Conservation (phyloP, 306 rosid species). For the Rubus idaeus region DNA sequence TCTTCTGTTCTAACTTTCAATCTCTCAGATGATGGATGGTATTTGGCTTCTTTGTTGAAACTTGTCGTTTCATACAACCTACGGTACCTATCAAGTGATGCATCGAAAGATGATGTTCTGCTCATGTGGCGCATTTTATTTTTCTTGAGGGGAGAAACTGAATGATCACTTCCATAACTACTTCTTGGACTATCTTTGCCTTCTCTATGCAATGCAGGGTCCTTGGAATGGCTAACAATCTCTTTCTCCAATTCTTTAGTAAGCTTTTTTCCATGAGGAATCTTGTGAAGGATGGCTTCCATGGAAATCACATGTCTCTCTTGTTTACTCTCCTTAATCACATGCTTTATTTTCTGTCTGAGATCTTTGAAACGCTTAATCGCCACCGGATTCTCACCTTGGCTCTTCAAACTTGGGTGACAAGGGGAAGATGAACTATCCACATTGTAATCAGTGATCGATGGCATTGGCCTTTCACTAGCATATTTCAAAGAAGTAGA, state of each 20-base stretch:
- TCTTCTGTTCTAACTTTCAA: constrained; percentile 36
- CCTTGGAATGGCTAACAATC: constrained; percentile 22
- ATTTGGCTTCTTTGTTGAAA: constrained; percentile 38
- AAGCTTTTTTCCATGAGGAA: constrained; percentile 55
- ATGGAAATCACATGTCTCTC: constrained; percentile 57
- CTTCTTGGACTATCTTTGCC: constrained; percentile 32
- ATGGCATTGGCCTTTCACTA: constrained; percentile 9
- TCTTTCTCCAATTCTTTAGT: constrained; percentile 34
- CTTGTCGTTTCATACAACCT: constrained; percentile 58
- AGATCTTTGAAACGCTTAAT: constrained; percentile 58
- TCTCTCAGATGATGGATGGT: constrained; percentile 32
- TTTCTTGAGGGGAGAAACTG: constrained; percentile 28
- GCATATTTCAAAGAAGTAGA: constrained; percentile 8
- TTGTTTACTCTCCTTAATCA: constrained; percentile 49
- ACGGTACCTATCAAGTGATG: constrained; percentile 50
- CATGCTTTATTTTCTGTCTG: constrained; percentile 51
- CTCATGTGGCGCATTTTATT: constrained; percentile 33
- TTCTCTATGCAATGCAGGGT: constrained; percentile 25
- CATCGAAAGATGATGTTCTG: constrained; percentile 58
- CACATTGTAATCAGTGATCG: neutral
- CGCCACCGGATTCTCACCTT: constrained; percentile 24
- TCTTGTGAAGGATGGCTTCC: constrained; percentile 70
- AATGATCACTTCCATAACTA: constrained; percentile 17
- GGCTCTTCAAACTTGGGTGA: constrained; percentile 4
- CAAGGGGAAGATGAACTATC: constrained; percentile 4